Percentiles rank a stretch among this genome's conserved stretches.
phyloP scores from a whole-genome alignment of 2,329 filamentous ascomycete genomes.

The Aspergillus fumigatus region DNA sequence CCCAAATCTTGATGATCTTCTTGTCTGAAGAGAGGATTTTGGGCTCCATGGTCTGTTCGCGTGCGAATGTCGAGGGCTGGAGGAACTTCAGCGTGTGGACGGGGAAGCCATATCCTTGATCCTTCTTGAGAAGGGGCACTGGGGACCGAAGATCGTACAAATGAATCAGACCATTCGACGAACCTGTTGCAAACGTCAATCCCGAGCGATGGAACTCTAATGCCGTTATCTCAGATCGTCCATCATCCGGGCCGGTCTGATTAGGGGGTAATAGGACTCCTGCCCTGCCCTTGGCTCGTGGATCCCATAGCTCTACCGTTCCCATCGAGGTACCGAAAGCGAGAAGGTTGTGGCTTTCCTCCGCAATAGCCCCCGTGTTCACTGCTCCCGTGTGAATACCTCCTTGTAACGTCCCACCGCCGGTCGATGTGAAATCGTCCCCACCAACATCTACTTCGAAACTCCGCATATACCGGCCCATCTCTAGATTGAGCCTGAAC shows the following conservation, averaged over 20 bases:
- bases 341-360: constrained; percentile 81
- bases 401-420: constrained; percentile 75
- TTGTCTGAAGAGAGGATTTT: constrained; percentile 93
- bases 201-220: constrained; percentile 82
- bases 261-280: constrained; percentile 64
- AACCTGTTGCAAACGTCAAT: constrained; percentile 78
- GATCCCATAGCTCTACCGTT: constrained; percentile 97
- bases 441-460: constrained; percentile 88
- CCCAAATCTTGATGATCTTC: constrained; percentile 96
- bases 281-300: constrained; percentile 74
- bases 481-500: constrained; percentile 84
- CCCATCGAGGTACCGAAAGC: constrained; percentile 92
- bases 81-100: constrained; percentile 77
- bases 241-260: constrained; percentile 35
- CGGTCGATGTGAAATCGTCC: constrained; percentile 64
- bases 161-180: constrained; percentile 81
- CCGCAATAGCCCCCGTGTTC: constrained; percentile 80
- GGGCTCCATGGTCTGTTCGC: constrained; percentile 61
- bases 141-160: constrained; percentile 91
- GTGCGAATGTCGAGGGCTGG: constrained; percentile 61
- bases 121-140: constrained; percentile 78
- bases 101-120: constrained; percentile 91
- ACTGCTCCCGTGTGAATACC: constrained; percentile 81
- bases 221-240: constrained; percentile 68
- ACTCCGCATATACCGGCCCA: constrained; percentile 88